Conservation (phyloP, 768 basidiomycete genomes). For the Astraeus odoratus region DNA sequence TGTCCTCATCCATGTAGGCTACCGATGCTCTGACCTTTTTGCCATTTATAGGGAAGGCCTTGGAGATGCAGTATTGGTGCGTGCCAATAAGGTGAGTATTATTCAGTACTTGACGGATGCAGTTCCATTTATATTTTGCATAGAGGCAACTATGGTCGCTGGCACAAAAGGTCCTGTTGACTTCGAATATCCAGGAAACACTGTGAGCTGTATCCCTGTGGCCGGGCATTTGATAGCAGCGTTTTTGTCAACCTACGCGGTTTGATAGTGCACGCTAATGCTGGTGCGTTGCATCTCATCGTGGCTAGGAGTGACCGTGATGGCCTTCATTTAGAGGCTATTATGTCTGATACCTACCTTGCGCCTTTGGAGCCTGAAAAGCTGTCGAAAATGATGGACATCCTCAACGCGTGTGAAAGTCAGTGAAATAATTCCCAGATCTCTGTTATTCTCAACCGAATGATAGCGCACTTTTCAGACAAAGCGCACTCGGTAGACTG, state of each 20-base stretch:
- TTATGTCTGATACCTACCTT: constrained; percentile 10
- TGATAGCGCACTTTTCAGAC: too few species aligned
- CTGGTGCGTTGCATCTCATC: not conserved
- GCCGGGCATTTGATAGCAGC: not conserved
- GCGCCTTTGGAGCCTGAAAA: constrained; percentile 11
- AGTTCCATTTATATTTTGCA: not conserved
- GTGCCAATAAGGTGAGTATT: not conserved
- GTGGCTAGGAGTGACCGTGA: not conserved
- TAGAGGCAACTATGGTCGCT: not conserved
- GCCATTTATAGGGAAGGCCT: not conserved
- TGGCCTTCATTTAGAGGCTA: constrained; percentile 8
- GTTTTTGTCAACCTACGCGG: not conserved
- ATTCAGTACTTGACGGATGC: not conserved
- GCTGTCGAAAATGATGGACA: constrained; percentile 8
- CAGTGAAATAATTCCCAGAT: too few species aligned
- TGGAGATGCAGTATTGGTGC: not conserved
- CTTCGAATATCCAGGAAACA: not conserved
- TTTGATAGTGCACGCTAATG: not conserved
- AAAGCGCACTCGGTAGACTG: too few species aligned
- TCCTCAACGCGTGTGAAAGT: constrained; percentile 6
- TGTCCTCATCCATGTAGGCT: not conserved
- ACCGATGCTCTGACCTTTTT: not conserved
- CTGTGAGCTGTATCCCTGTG: not conserved
- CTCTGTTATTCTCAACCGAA: too few species aligned
- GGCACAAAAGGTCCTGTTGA: not conserved